Evolutionary conservation across 768 basidiomycete genomes (phyloP), one percentile per base, ranked within the genome.

Genomic region (Russula olivacea): DNA sequence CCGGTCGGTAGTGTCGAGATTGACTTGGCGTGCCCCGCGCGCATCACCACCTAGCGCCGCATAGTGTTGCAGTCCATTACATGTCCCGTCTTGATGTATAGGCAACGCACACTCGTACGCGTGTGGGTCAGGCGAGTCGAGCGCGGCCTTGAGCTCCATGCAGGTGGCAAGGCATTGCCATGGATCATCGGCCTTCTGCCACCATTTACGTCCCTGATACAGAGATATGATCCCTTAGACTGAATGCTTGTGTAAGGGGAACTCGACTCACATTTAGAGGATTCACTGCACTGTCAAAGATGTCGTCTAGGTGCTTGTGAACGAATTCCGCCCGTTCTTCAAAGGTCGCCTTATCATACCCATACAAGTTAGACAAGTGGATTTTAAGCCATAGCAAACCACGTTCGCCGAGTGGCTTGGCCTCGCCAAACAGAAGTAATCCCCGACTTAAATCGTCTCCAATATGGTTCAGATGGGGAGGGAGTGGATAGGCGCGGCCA

Each of bases 11-110:
- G 85, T 86, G 41, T 83, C 82, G 55, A 99, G 79, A 72, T 99
- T 99, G 71, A 99, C 97, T 71, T 98, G 95, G 62, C 79, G 77
- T 1, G 97, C 97, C 61, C 97, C 97, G 38, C 81, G 79, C 14
- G 80, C 78, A 71, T 98, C 97, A 6, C 97, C 96, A 49, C 97
- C 97, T 4, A 99, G 84, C 0, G 97, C 97, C 7, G 97, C 97
- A 70, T 99, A 99, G 73, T 99, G 96, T 76, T 99, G 97, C 66
- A 99, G 79, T 30, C 96, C 97, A 69, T 99, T 99, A 69, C 97
- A 99, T 0, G 97, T 98, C 3, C 97, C 96, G 68, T 99, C 97
- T 74, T 98, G 96, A 72, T 99, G 97, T 7, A 98, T 83, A 0
- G 97, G 97, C n/a, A 97, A 79, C 19, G 77, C 74, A 3, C 87